phyloP scores from a whole-genome alignment of 257 asterid genomes.

The Phtheirospermum japonicum region DNA sequence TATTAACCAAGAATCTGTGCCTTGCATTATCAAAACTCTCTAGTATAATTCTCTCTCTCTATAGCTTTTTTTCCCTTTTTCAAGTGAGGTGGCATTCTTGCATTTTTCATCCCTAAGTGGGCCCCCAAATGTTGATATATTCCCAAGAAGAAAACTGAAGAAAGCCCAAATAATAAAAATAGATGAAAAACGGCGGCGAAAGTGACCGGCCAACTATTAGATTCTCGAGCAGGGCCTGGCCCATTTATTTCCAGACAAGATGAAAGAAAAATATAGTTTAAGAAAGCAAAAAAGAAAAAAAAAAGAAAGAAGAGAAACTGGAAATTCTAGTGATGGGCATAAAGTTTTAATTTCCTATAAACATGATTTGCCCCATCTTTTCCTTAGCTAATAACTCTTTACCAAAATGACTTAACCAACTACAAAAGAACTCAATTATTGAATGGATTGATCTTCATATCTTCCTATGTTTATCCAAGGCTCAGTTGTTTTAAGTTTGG shows the following conservation, averaged over 20 bases:
- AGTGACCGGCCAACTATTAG: slow-evolving; percentile 43
- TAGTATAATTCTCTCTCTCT: too few relatives aligned
- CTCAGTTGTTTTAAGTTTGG: slow-evolving; percentile 47
- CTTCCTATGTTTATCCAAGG: slow-evolving; percentile 23
- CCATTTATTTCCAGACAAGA: slow-evolving; percentile 34
- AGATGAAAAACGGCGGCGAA: slow-evolving; percentile 46
- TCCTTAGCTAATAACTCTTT: neutral
- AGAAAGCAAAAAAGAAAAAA: too few relatives aligned
- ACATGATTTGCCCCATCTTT: neutral
- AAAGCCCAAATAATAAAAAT: slow-evolving; percentile 15
- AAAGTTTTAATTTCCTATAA: neutral
- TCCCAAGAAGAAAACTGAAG: slow-evolving; percentile 16
- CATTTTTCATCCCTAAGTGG: too few relatives aligned
- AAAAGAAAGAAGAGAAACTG: neutral
- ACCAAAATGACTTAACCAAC: slow-evolving; percentile 13
- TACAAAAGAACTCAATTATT: slow-evolving; percentile 29
- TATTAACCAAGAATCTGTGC: slow-evolving; percentile 20
- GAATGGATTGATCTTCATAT: slow-evolving; percentile 19
- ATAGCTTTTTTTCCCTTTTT: too few relatives aligned
- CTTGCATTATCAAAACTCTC: slow-evolving; percentile 26
- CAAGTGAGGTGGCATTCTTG: slow-evolving; percentile 17
- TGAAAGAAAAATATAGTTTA: neutral
- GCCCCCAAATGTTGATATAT: slow-evolving; percentile 28
- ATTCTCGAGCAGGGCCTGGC: slow-evolving; percentile 31
- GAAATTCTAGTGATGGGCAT: slow-evolving; percentile 4